Evolutionary conservation across 1,284 basidiomycete genomes (phyloP).

Genomic region (Pseudozyma tsukubaensis): DNA sequence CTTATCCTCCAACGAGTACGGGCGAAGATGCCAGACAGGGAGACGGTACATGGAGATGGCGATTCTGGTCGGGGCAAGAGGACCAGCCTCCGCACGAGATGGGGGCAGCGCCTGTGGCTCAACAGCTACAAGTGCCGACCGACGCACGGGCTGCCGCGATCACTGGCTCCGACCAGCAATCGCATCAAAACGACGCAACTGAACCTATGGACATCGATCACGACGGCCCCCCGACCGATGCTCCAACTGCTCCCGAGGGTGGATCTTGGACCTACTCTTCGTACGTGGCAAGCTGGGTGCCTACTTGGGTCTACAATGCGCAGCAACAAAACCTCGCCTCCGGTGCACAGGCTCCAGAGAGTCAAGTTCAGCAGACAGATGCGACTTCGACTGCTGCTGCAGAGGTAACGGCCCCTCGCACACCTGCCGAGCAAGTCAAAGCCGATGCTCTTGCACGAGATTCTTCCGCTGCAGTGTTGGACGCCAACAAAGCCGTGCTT

Average conservation of each 20-base stretch:
- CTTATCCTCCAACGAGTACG: slow-evolving; percentile 12
- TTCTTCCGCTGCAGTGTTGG: slow-evolving; percentile 22
- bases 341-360: slow-evolving; percentile 1
- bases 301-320: slow-evolving; percentile 49
- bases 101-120: no score
- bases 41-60: slow-evolving; percentile 37
- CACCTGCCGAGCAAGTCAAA: slow-evolving; percentile 64
- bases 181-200: slow-evolving; percentile 7
- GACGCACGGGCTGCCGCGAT: neutral
- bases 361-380: neutral
- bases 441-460: slow-evolving; percentile 58
- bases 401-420: slow-evolving; percentile 18
- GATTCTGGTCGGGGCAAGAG: slow-evolving; percentile 33
- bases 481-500: slow-evolving; percentile 53
- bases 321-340: slow-evolving; percentile 28
- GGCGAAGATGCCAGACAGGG: slow-evolving; percentile 13
- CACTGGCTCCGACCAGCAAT: neutral
- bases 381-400: neutral
- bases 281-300: slow-evolving; percentile 53
- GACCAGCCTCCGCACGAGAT: slow-evolving; percentile 13
- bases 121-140: slow-evolving; percentile 20
- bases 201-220: slow-evolving; percentile 47
- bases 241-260: slow-evolving; percentile 9
- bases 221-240: neutral
- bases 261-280: slow-evolving; percentile 53